These are phyloP conservation scores for Amborella trichopoda DNA, from an alignment of 164 flowering plant genomes.

Conservation along the genomic window DNA sequence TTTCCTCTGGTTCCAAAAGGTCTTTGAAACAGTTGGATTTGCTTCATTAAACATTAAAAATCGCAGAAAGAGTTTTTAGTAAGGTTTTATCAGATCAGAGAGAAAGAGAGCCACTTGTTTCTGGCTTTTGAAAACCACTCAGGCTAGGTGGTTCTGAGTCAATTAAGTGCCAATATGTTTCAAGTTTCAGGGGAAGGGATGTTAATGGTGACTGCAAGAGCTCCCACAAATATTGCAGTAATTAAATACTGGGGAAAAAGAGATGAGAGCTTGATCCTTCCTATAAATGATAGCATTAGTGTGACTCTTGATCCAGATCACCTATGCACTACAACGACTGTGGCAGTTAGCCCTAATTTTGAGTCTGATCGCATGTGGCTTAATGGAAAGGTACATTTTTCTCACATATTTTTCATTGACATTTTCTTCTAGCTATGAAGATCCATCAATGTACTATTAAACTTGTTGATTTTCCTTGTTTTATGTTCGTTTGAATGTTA, in stretches of 20 bases:
- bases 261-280: conserved; percentile 77
- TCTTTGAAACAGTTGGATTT: too few species aligned
- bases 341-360: conserved; percentile 78
- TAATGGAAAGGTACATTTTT: conserved; percentile 62
- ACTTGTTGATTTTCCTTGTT: too few species aligned
- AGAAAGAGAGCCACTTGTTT: too few species aligned
- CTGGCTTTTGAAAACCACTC: too few species aligned
- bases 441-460: too few species aligned
- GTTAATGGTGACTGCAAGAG: conserved; percentile 64
- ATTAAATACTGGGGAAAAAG: conserved; percentile 99
- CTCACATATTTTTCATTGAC: neutral
- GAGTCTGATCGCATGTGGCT: conserved; percentile 90
- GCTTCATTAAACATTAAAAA: too few species aligned
- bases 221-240: conserved; percentile 96
- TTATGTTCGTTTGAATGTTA: too few species aligned
- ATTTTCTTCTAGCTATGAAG: neutral
- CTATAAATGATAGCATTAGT: conserved; percentile 90
- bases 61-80: too few species aligned
- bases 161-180: too few species aligned
- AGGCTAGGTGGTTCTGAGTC: too few species aligned
- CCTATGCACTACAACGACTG: conserved; percentile 93
- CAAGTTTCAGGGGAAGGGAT: conserved; percentile 56
- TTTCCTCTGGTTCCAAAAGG: too few species aligned
- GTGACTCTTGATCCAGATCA: conserved; percentile 89
- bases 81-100: too few species aligned